Base-by-base conservation (phyloP, 1,284 basidiomycete genomes). In the Rhodotorula sp. region DNA sequence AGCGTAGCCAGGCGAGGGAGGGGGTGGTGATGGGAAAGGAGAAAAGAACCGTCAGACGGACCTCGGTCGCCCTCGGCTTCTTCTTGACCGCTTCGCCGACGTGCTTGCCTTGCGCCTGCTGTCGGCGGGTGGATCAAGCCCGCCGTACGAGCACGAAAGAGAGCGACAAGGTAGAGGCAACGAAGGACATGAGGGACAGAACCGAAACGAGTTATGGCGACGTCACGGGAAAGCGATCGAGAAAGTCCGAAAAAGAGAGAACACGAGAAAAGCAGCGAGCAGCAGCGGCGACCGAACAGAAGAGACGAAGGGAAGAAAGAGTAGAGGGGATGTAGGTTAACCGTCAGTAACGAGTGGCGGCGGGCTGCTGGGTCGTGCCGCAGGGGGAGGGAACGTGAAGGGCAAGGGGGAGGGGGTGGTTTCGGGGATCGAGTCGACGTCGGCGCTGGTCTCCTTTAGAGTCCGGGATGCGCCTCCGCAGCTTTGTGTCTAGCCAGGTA, bases 51-150 rank as follows among this genome's bases (percentile, higher is more conserved):
- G 22, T 22, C 18, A 54, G 56, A 75, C 74, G 72, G 67, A 77
- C 77, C 74, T 77, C 77, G 65, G 76, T 77, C 64, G 75, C 77
- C 64, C 77, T 74, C 60, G 76, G 77, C 73, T 78, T 77, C 69
- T 77, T 77, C 74, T 78, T 77, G 65, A 76, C 71, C 60, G 68
- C 70, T 61, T 77, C 76, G 46, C 75, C 76, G 18, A 76, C 69
- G 71, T 77, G 76, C 71, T 72, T 76, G 64, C 75, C 73, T 26
- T 71, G 69, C 53, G 66, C 66, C n/a, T 67, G 69, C 69, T 71
- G 67, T 33, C 69, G 65, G 62, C 59, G 63, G 64, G 62, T 59
- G 58, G 66, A 67, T 67, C 61, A 64, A 22, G 60, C 57, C 69
- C 65, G 59, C 70, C 67, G 51, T n/a, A 54, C 56, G 60, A 60